Conservation (phyloP, 306 rosid genomes). For the Casuarina equisetifolia region DNA sequence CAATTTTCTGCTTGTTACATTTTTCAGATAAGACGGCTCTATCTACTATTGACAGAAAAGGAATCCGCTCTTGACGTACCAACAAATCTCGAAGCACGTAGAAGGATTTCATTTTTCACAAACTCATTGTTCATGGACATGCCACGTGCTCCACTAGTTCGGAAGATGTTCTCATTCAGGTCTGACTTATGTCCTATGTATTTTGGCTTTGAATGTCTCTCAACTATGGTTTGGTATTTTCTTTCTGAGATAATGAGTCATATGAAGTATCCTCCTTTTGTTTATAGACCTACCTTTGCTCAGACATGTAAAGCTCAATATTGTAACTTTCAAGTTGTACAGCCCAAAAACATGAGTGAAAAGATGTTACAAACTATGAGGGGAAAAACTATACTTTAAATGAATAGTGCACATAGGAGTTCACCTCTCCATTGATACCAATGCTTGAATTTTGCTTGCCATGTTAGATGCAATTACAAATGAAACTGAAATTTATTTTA, state of each 20-base stretch:
- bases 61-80: constrained; percentile 91
- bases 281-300: constrained; percentile 18
- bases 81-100: constrained; percentile 93
- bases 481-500: not conserved
- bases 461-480: not conserved
- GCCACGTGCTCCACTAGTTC: constrained; percentile 97
- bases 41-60: constrained; percentile 78
- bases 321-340: constrained; percentile 10
- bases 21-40: constrained; percentile 79
- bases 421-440: not conserved
- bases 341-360: not conserved
- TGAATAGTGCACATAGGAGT: not conserved
- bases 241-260: constrained; percentile 23
- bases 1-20: constrained; percentile 24
- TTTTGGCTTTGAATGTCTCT: constrained; percentile 21
- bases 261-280: constrained; percentile 21
- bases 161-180: constrained; percentile 98
- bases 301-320: constrained; percentile 18
- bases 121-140: constrained; percentile 96
- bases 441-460: not conserved
- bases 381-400: not conserved
- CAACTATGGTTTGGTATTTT: constrained; percentile 10
- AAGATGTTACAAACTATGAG: constrained; percentile 5
- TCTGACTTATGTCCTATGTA: constrained; percentile 26
- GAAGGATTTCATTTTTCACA: constrained; percentile 90